Percentiles rank a stretch among this genome's conserved stretches.
Evolutionary conservation across 148 eudicot species (phyloP).

Genomic region (Chenopodium suecicum): DNA sequence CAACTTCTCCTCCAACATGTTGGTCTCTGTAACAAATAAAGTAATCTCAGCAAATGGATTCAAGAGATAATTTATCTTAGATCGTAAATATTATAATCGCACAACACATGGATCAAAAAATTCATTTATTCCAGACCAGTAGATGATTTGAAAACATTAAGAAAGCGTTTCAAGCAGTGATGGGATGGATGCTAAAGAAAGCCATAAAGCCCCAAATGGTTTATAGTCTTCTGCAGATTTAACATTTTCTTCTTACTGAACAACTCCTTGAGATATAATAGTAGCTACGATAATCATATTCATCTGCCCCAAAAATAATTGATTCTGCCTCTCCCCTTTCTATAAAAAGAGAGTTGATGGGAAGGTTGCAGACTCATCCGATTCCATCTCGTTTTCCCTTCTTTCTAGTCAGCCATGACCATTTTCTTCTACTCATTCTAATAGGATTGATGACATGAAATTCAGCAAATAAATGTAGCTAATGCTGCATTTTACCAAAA

Average conservation of each 20-base stretch:
- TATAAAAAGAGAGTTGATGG: too few species aligned
- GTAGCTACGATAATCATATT: not conserved
- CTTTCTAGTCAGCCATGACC: not conserved
- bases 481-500: not conserved
- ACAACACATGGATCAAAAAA: not conserved
- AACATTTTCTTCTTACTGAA: slow-evolving; percentile 29
- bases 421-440: not conserved
- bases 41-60: not conserved
- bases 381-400: not conserved
- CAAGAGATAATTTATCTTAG: not conserved
- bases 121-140: not conserved
- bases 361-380: not conserved
- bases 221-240: slow-evolving; percentile 21
- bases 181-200: not conserved
- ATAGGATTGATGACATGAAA: not conserved
- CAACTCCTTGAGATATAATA: slow-evolving; percentile 30
- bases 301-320: not conserved
- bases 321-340: not conserved
- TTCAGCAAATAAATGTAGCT: not conserved
- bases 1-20: slow-evolving; percentile 23
- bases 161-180: not conserved
- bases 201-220: not conserved
- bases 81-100: not conserved
- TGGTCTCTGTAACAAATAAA: slow-evolving; percentile 17
- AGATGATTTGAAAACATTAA: not conserved